phyloP scores from a whole-genome alignment of 805 yeast genomes.

The Yamadazyma akitaensis region DNA sequence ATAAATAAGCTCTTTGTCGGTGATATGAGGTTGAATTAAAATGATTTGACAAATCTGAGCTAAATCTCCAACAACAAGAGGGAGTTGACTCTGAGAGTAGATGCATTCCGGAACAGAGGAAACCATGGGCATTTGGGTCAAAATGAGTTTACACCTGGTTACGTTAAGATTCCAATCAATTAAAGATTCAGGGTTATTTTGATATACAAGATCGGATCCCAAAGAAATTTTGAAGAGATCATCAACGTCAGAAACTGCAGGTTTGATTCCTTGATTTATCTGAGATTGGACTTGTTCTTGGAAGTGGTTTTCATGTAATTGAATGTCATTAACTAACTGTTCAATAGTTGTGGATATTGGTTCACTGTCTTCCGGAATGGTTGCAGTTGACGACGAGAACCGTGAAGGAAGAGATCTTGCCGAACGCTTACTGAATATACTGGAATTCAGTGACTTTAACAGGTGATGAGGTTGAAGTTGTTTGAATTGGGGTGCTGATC shows the following conservation, averaged over 20 bases:
- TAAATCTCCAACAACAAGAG: slow-evolving; percentile 42
- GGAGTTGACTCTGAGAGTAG: slow-evolving; percentile 31
- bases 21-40: slow-evolving; percentile 37
- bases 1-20: slow-evolving; percentile 42
- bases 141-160: slow-evolving; percentile 45
- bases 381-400: slow-evolving; percentile 40
- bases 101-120: slow-evolving; percentile 34
- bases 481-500: slow-evolving; percentile 38
- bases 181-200: slow-evolving; percentile 37
- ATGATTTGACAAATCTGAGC: slow-evolving; percentile 39
- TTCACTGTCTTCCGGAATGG: slow-evolving; percentile 44
- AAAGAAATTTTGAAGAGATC: slow-evolving; percentile 35
- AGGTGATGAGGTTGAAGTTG: slow-evolving; percentile 17
- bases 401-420: slow-evolving; percentile 44
- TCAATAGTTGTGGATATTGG: slow-evolving; percentile 42
- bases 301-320: slow-evolving; percentile 30
- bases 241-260: slow-evolving; percentile 19
- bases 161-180: slow-evolving; percentile 54
- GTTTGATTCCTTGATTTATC: slow-evolving; percentile 7
- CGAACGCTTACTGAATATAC: slow-evolving; percentile 37
- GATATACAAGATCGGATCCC: slow-evolving; percentile 39
- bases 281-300: slow-evolving; percentile 13
- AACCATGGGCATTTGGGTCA: slow-evolving; percentile 37
- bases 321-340: slow-evolving; percentile 41
- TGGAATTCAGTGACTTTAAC: slow-evolving; percentile 35